Conservation (phyloP, 2,329 filamentous ascomycete species). For the Neoarthrinium moseri region DNA sequence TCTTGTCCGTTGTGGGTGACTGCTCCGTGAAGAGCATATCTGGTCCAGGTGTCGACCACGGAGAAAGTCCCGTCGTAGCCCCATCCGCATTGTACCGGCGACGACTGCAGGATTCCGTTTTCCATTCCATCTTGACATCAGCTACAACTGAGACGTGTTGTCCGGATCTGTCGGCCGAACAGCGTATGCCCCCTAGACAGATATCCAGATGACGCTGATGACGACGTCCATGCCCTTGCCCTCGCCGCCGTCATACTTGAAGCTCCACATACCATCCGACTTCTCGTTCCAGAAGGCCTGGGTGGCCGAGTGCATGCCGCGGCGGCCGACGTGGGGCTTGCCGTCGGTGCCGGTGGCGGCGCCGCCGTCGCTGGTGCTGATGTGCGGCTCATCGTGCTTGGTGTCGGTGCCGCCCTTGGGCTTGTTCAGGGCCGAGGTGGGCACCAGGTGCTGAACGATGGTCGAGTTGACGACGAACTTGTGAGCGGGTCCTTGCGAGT, state of each 20-base stretch:
- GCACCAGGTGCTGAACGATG: conserved; percentile 89
- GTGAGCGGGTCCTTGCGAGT: conserved; percentile 62
- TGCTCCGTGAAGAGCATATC: too few species aligned
- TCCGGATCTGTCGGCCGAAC: too few species aligned
- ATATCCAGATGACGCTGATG: conserved; percentile 77
- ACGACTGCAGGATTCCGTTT: too few species aligned
- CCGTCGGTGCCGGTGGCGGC: conserved; percentile 57
- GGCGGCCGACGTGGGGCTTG: conserved; percentile 74
- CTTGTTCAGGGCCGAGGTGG: conserved; percentile 64
- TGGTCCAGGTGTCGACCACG: too few species aligned
- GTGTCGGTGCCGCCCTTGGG: conserved; percentile 48
- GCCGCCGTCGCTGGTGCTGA: conserved; percentile 54
- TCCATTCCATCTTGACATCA: too few species aligned
- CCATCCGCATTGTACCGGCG: too few species aligned
- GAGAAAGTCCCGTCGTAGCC: too few species aligned
- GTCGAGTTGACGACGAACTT: conserved; percentile 98
- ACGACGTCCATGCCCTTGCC: conserved; percentile 68
- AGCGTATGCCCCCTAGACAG: too few species aligned
- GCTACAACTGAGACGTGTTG: too few species aligned
- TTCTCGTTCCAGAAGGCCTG: conserved; percentile 90
- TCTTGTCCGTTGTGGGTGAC: too few species aligned
- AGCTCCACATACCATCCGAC: conserved; percentile 86
- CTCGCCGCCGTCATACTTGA: conserved; percentile 73
- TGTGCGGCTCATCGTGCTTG: conserved; percentile 48
- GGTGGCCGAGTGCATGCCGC: conserved; percentile 86